A percentile compares a stretch with the other conserved stretches of the same genome.
Evolutionary conservation across 1,139 yeast species (phyloP).

Genomic region (Hansenula anomala): DNA sequence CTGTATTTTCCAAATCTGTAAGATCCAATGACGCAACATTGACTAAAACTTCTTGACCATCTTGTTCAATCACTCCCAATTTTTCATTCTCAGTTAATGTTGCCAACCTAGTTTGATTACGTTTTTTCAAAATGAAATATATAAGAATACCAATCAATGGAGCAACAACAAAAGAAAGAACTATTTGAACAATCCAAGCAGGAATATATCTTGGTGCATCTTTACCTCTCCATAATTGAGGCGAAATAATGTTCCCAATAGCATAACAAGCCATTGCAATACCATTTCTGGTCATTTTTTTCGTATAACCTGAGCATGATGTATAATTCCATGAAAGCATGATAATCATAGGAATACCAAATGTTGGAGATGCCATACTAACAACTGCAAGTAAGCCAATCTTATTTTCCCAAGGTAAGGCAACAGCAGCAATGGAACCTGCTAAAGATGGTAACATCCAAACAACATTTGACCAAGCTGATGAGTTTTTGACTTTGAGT

Average conservation of each 20-base stretch:
- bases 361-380: conserved; percentile 30
- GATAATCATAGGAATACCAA: conserved; percentile 34
- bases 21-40: no score
- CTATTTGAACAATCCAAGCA: conserved; percentile 47
- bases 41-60: no score
- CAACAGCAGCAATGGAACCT: conserved; percentile 36
- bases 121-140: conserved; percentile 29
- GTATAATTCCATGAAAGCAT: conserved; percentile 31
- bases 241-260: conserved; percentile 35
- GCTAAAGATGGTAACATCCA: conserved; percentile 36
- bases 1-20: no score
- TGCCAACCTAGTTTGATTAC: no score
- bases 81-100: no score
- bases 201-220: conserved; percentile 36
- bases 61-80: no score
- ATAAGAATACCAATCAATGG: conserved; percentile 31
- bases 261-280: conserved; percentile 33
- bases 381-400: conserved; percentile 37
- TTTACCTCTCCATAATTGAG: conserved; percentile 34
- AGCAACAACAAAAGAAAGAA: conserved; percentile 34
- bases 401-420: conserved; percentile 32
- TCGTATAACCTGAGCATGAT: conserved; percentile 30
- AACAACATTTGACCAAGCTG: conserved; percentile 30
- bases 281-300: conserved; percentile 32
- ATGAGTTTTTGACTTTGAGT: conserved; percentile 8